A percentile compares a stretch with the other conserved stretches of the same genome.
Evolutionary conservation across 2,329 filamentous ascomycete species (phyloP).

Genomic region (Ustilaginoidea virens): DNA sequence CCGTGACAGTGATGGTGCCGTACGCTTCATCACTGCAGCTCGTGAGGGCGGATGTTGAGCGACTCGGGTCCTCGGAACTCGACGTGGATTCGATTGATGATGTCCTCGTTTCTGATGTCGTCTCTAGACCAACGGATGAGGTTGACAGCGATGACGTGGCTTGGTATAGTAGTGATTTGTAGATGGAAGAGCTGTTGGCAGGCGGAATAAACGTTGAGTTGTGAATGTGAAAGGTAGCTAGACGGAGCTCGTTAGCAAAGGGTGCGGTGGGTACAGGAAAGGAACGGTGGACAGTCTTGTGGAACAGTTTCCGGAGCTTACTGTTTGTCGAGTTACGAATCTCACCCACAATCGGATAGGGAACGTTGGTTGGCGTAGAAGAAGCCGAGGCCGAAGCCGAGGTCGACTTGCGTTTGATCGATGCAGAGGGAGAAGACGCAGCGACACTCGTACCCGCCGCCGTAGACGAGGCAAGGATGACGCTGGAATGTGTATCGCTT

Average conservation of each 20-base stretch:
- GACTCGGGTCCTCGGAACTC: slow-evolving; percentile 1
- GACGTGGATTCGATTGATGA: neutral
- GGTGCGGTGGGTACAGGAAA: neutral
- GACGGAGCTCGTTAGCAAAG: neutral
- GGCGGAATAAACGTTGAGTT: slow-evolving; percentile 5
- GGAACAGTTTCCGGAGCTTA: too few relatives aligned
- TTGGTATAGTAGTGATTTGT: slow-evolving; percentile 1
- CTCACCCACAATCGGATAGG: too few relatives aligned
- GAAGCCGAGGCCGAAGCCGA: slow-evolving; percentile 7
- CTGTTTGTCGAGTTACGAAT: slow-evolving; percentile 11
- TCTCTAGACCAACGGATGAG: neutral
- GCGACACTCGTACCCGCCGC: slow-evolving; percentile 6
- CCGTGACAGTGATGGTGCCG: neutral
- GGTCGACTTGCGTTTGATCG: slow-evolving; percentile 3
- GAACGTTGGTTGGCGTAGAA: slow-evolving; percentile 5
- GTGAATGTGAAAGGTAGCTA: slow-evolving; percentile 1
- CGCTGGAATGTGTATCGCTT: slow-evolving; percentile 9
- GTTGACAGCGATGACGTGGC: neutral
- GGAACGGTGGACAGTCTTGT: neutral
- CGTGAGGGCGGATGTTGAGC: slow-evolving; percentile 1
- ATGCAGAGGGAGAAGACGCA: neutral
- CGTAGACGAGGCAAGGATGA: slow-evolving; percentile 10
- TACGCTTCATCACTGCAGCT: neutral
- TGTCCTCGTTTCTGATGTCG: neutral
- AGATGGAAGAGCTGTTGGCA: slow-evolving; percentile 2